Conservation (phyloP, 2,329 filamentous ascomycete species). For the Neonectria faginata region DNA sequence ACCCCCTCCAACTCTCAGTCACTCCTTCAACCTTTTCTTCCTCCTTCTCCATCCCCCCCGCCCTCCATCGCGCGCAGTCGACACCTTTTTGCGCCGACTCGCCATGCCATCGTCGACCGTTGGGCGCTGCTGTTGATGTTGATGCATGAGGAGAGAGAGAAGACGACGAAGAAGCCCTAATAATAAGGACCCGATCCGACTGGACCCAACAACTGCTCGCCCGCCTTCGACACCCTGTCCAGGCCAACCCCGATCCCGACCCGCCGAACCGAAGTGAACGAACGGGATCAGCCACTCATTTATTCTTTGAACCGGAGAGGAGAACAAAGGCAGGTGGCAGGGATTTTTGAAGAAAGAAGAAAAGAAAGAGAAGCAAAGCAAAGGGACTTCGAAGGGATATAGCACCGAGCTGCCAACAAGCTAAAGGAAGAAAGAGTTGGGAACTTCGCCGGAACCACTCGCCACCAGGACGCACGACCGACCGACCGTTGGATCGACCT, state of each 20-base stretch:
- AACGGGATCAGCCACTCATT: constrained; percentile 34
- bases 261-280: constrained; percentile 24
- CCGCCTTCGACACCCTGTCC: constrained; percentile 34
- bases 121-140: constrained; percentile 32
- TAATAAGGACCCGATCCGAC: constrained; percentile 26
- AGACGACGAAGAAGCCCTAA: not conserved
- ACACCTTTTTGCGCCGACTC: constrained; percentile 39
- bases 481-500: constrained; percentile 3
- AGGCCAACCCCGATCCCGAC: constrained; percentile 30
- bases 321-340: constrained; percentile 11
- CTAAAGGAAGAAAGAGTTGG: constrained; percentile 5
- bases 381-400: constrained; percentile 8
- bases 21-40: constrained; percentile 16
- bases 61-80: constrained; percentile 35
- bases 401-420: constrained; percentile 2
- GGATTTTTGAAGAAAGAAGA: constrained; percentile 1
- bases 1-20: constrained; percentile 11
- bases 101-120: constrained; percentile 46
- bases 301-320: constrained; percentile 22
- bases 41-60: constrained; percentile 28
- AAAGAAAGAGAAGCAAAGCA: not conserved
- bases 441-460: constrained; percentile 1
- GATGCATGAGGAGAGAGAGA: constrained; percentile 22
- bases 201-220: constrained; percentile 25
- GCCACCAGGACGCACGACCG: constrained; percentile 6